A percentile compares a stretch with the other conserved stretches of the same genome.
These are phyloP conservation scores for Lepidium africanum DNA, from an alignment of 345 rosid genomes.

Conservation along the genomic window DNA sequence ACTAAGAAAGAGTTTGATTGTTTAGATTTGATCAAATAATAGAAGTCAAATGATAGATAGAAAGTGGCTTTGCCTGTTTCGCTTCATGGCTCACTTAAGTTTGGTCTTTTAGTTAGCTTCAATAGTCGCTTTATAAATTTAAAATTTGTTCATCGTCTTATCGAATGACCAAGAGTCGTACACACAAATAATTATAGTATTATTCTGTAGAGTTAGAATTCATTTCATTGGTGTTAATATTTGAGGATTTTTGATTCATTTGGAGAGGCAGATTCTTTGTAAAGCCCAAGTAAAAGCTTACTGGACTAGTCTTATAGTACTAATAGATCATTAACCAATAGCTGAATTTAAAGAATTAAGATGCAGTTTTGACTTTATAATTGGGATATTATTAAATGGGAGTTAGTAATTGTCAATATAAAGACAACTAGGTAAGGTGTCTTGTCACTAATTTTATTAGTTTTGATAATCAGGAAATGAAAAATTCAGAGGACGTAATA, in stretches of 20 bases:
- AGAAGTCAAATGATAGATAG: constrained; percentile 7
- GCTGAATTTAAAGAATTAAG: too few species aligned
- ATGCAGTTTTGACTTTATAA: not conserved
- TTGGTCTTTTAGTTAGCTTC: constrained; percentile 15
- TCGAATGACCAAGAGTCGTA: constrained; percentile 15
- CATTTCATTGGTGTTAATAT: not conserved
- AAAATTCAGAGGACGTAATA: not conserved
- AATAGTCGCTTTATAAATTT: not conserved
- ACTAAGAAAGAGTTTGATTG: not conserved
- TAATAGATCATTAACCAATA: not conserved
- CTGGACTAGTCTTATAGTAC: not conserved
- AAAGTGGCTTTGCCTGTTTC: constrained; percentile 2
- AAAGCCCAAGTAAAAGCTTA: not conserved
- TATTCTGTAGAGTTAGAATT: not conserved
- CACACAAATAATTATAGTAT: not conserved
- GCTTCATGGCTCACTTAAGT: not conserved
- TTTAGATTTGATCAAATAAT: constrained; percentile 6
- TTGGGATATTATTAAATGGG: not conserved
- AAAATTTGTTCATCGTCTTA: not conserved
- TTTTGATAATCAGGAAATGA: not conserved
- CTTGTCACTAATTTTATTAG: not conserved
- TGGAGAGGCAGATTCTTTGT: constrained; percentile 11
- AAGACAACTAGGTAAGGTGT: not conserved
- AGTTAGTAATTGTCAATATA: not conserved
- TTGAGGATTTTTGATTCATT: constrained; percentile 12